Percentiles rank a stretch among this genome's conserved stretches.
Evolutionary conservation across 768 basidiomycete genomes (phyloP).

Genomic region (Suillus clintonianus): DNA sequence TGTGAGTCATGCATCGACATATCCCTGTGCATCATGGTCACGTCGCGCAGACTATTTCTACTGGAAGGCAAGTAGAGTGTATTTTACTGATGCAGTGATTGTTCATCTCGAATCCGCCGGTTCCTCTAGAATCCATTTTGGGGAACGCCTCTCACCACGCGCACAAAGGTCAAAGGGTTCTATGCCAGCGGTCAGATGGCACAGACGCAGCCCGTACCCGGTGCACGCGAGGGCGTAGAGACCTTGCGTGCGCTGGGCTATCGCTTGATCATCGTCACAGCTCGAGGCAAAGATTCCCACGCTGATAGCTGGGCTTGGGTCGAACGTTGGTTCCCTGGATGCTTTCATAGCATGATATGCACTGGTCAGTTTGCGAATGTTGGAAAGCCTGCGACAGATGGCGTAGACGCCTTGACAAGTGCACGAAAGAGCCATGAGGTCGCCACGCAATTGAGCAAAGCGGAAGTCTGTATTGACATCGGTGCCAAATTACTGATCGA

Average conservation of each 20-base stretch:
- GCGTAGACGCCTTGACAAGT: not conserved
- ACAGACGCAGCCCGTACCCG: constrained; percentile 53
- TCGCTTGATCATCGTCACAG: constrained; percentile 73
- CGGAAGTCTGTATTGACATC: constrained; percentile 68
- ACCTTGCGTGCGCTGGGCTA: constrained; percentile 64
- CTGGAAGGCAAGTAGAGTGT: constrained; percentile 56
- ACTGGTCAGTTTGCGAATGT: constrained; percentile 70
- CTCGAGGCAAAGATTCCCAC: constrained; percentile 56
- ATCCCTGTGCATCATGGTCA: not conserved
- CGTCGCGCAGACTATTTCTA: constrained; percentile 61
- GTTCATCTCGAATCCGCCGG: not conserved
- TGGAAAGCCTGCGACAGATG: constrained; percentile 36
- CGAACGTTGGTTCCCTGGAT: constrained; percentile 61
- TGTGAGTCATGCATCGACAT: constrained; percentile 42
- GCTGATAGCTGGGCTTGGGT: constrained; percentile 70
- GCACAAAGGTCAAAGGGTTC: constrained; percentile 58
- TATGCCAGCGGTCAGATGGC: constrained; percentile 54
- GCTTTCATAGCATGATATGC: constrained; percentile 65
- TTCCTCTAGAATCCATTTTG: constrained; percentile 50
- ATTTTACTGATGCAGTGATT: not conserved
- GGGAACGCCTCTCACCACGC: constrained; percentile 61
- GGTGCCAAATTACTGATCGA: constrained; percentile 71
- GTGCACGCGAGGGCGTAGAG: constrained; percentile 59
- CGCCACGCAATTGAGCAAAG: constrained; percentile 64
- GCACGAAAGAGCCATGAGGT: constrained; percentile 37